Conservation (phyloP, 108 stramenopile genomes). For the Cyclostephanos invisitatus region DNA sequence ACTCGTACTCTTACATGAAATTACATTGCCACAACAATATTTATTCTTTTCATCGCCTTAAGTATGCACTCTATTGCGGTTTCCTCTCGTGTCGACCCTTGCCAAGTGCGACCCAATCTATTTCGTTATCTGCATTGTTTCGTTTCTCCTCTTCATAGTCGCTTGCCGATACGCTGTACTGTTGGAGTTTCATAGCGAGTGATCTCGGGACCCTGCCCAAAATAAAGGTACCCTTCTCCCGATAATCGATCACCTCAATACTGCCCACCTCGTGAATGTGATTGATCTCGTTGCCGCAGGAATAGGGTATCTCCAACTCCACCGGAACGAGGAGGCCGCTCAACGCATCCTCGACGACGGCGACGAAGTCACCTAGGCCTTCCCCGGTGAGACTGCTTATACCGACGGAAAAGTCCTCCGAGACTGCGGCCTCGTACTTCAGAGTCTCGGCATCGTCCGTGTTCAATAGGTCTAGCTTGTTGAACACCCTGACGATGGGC, state of each 20-base stretch:
- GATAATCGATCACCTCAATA: constrained; percentile 82
- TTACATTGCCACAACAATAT: too few relatives aligned
- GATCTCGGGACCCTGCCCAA: constrained; percentile 68
- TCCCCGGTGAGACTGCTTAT: constrained; percentile 72
- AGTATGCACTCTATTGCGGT: not conserved
- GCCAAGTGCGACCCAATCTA: constrained; percentile 75
- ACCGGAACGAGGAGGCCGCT: constrained; percentile 68
- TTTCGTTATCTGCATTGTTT: constrained; percentile 44
- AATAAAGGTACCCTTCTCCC: constrained; percentile 72
- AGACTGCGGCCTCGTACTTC: constrained; percentile 60
- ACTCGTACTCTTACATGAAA: too few relatives aligned
- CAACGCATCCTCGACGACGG: constrained; percentile 72
- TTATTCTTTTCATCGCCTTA: not conserved
- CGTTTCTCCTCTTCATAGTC: not conserved
- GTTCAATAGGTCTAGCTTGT: constrained; percentile 80
- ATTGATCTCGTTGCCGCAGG: constrained; percentile 78
- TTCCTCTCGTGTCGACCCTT: constrained; percentile 62
- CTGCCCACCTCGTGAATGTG: constrained; percentile 81
- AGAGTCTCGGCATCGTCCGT: constrained; percentile 68
- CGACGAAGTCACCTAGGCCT: constrained; percentile 80
- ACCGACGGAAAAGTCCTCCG: constrained; percentile 66
- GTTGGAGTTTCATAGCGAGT: constrained; percentile 70
- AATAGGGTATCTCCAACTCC: constrained; percentile 77
- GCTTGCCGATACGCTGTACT: constrained; percentile 45
- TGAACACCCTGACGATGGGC: constrained; percentile 76